Evolutionary conservation across 106 monocot genomes (phyloP), one percentile per base, ranked within the genome.

Genomic region (Acorus gramineus): DNA sequence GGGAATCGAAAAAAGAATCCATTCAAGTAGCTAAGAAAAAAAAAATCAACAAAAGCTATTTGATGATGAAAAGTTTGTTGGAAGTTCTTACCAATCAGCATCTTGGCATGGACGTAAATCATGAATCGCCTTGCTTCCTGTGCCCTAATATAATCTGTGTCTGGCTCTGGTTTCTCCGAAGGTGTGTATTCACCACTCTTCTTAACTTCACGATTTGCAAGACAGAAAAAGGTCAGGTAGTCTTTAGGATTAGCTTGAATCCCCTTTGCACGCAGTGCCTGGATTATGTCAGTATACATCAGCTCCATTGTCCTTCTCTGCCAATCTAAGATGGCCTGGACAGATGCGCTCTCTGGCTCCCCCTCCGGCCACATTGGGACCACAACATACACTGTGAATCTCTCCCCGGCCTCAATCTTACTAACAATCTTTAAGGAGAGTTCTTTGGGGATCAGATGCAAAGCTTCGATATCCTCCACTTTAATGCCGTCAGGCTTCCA

Each of bases 351-450:
- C 63, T 78, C 78, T 3, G 88, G 88, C 4, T 76, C 58, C 0
- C 88, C 88, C 67, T 88, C 88, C 10, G 88, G 88, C 83, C 83
- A 84, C 88, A 88, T 88, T 14, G 88, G 88, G 5, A 88, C 55
- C n/a, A 88, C 88, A 2, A 88, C 65, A 49, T 88, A 88, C 2
- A 88, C 88, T 0, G 76, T 60, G 14, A 88, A 88, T 5, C 73
- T 69, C 78, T 88, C 88, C 11, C 76, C 67, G 9, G 88, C 84
- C 59, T 84, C 78, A 9, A 88, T 88, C 73, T 88, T 88, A 44
- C 78, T 81, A 7, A 68, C 77, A 7, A 88, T 71, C 64, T 88
- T 88, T 61, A 88, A 47, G 0, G 88, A 72, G 2, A 88, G 73
- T 67, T 88, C 88, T 57, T 71, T 84, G 7, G 88, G 88, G 8